Evolutionary conservation across 495 filamentous ascomycete genomes (phyloP).

Genomic region (Paragyromitra xinjiangensis): DNA sequence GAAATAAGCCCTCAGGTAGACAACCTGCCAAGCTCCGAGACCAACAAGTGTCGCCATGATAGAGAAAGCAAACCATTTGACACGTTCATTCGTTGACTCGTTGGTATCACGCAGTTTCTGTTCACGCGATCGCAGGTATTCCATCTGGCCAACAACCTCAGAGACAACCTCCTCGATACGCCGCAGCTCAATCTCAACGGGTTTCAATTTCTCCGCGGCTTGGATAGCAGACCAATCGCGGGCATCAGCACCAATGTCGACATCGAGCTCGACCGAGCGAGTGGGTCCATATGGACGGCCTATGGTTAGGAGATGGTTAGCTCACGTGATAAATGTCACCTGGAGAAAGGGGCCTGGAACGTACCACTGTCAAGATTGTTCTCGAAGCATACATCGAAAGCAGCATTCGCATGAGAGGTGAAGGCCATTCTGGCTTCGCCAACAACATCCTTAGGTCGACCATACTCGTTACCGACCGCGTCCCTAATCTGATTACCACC

Average conservation of each 20-base stretch:
- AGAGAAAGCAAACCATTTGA: conserved; percentile 97
- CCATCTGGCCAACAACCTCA: conserved; percentile 87
- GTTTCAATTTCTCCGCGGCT: conserved; percentile 96
- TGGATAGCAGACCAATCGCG: conserved; percentile 98
- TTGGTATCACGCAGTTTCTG: conserved; percentile 98
- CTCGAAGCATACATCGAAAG: conserved; percentile 97
- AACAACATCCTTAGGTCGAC: conserved; percentile 84
- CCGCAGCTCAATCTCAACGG: conserved; percentile 92
- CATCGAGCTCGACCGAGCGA: conserved; percentile 91
- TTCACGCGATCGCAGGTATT: conserved; percentile 88
- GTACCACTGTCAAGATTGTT: conserved; percentile 78
- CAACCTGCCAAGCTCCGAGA: conserved; percentile 94
- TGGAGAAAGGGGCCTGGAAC: conserved; percentile 54
- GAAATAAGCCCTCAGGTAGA: conserved; percentile 98
- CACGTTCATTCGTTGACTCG: conserved; percentile 97
- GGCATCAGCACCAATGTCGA: conserved; percentile 98
- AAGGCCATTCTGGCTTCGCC: conserved; percentile 94
- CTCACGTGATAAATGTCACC: conserved; percentile 1
- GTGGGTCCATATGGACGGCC: conserved; percentile 65
- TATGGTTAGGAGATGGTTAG: conserved; percentile 21
- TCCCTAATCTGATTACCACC: conserved; percentile 78
- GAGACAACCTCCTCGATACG: conserved; percentile 87
- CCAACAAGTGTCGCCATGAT: conserved; percentile 93
- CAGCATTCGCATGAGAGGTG: conserved; percentile 90
- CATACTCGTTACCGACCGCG: conserved; percentile 93